A percentile compares a stretch with the other conserved stretches of the same genome.
phyloP scores from a whole-genome alignment of 129 eudicot genomes.

The Artemisia tridentata region DNA sequence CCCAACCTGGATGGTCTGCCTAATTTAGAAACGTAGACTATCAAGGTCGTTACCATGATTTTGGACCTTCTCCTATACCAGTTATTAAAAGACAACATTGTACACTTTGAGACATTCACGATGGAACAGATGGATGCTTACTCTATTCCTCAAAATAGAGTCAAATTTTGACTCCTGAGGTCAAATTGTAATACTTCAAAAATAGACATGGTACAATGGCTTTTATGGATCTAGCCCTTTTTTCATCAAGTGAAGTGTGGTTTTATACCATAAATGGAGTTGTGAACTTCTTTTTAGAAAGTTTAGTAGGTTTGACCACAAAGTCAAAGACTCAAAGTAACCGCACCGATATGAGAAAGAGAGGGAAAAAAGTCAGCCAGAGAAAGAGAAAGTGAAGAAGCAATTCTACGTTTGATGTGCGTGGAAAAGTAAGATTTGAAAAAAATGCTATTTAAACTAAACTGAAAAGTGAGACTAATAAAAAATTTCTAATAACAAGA shows the following conservation, averaged over 20 bases:
- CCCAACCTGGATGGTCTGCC: background rate
- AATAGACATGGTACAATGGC: background rate
- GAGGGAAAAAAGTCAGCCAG: too few species aligned
- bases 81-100: slow-evolving; percentile 10
- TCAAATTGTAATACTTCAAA: slow-evolving; percentile 2
- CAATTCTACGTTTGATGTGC: too few species aligned
- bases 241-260: background rate
- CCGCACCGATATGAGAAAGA: too few species aligned
- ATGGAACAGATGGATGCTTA: too few species aligned
- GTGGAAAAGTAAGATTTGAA: too few species aligned
- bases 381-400: too few species aligned
- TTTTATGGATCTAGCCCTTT: background rate
- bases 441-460: too few species aligned
- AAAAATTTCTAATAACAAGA: too few species aligned
- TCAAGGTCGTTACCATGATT: slow-evolving; percentile 52
- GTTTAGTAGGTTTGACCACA: slow-evolving; percentile 27
- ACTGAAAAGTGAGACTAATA: too few species aligned
- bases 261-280: background rate
- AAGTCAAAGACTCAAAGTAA: slow-evolving; percentile 17
- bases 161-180: background rate
- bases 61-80: background rate
- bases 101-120: too few species aligned
- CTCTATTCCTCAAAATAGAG: too few species aligned
- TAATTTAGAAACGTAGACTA: background rate
- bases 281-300: too few species aligned